Evolutionary conservation across 495 filamentous ascomycete genomes (phyloP).

Genomic region (Amniculicola lignicola): DNA sequence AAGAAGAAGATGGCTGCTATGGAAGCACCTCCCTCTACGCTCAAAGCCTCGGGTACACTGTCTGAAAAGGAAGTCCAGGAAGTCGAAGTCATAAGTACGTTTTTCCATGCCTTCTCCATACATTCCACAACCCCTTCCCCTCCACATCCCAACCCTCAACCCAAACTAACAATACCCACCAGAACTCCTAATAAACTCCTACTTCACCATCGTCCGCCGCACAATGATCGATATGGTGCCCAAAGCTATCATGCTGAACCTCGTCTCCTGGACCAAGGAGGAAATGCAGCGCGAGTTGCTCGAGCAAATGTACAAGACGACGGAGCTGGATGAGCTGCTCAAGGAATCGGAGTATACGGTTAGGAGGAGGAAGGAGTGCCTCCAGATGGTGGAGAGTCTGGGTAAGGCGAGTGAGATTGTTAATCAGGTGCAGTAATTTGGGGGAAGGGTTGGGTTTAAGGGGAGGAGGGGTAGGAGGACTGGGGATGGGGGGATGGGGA

Average conservation of each 20-base stretch:
- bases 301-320: constrained; percentile 93
- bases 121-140: background rate
- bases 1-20: constrained; percentile 99
- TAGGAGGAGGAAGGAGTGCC: constrained; percentile 93
- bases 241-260: constrained; percentile 97
- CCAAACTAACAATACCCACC: constrained; percentile 20
- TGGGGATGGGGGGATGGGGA: too few species aligned
- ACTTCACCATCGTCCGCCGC: constrained; percentile 95
- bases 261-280: constrained; percentile 94
- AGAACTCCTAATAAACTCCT: constrained; percentile 94
- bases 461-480: too few species aligned
- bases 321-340: constrained; percentile 86
- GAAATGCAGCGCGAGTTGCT: constrained; percentile 98
- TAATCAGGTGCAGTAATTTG: constrained; percentile 87
- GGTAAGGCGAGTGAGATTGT: constrained; percentile 91
- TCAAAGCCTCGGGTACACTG: constrained; percentile 90
- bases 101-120: background rate
- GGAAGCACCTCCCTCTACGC: constrained; percentile 86
- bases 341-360: constrained; percentile 98
- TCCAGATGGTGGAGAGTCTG: constrained; percentile 96
- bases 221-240: constrained; percentile 99
- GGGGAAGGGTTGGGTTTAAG: too few species aligned
- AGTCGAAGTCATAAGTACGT: constrained; percentile 97
- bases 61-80: constrained; percentile 91
- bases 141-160: constrained; percentile 6